phyloP scores from a whole-genome alignment of 23 red algal species.

The Agarophyton chilense region DNA sequence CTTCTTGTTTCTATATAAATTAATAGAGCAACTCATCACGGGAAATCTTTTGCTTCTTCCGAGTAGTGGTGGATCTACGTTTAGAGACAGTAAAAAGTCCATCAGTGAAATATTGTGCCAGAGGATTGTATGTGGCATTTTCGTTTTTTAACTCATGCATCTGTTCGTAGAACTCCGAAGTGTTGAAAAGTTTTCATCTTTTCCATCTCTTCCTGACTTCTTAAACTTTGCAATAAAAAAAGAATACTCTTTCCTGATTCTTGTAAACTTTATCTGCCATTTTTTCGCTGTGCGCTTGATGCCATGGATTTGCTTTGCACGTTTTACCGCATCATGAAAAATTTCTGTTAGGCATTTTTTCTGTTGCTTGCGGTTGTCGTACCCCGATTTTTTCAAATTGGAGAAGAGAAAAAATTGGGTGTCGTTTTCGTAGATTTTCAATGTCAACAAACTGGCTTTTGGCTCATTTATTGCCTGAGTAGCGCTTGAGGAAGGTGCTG shows the following conservation, averaged over 20 bases:
- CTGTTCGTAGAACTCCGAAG: constrained; percentile 6
- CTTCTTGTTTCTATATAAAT: background rate
- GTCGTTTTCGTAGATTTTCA: constrained; percentile 4
- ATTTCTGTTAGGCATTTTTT: constrained; percentile 16
- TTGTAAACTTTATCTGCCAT: constrained; percentile 18
- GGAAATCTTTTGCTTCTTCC: background rate
- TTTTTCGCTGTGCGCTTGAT: constrained; percentile 7
- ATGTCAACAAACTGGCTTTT: no score
- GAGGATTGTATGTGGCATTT: background rate
- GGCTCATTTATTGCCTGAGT: no score
- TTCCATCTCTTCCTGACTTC: background rate
- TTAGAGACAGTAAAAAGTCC: background rate
- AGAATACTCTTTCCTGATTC: background rate
- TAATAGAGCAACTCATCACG: background rate
- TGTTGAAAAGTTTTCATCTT: constrained; percentile 3
- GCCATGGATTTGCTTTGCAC: background rate
- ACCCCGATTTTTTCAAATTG: constrained; percentile 22
- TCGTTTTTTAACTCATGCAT: constrained; percentile 22
- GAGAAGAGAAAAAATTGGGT: background rate
- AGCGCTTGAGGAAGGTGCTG: no score
- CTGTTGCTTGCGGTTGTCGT: constrained; percentile 4
- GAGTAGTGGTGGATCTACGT: background rate
- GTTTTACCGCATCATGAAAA: background rate
- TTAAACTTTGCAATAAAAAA: background rate
- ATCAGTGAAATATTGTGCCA: background rate